Base-by-base conservation (phyloP, 1,284 basidiomycete species). In the Boletus hoseneyae region DNA sequence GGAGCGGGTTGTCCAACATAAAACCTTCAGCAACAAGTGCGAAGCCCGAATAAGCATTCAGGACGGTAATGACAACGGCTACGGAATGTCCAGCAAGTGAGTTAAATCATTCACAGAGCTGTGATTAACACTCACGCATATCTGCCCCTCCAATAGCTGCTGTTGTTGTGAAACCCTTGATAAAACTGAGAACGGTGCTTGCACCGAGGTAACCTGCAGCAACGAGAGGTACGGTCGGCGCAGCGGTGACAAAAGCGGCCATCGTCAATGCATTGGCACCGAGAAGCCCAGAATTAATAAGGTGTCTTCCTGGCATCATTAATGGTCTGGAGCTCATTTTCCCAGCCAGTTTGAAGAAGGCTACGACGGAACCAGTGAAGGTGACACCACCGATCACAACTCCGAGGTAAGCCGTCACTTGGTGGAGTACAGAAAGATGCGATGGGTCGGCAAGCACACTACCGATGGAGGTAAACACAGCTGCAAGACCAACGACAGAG, bases 11-110 rank as follows among this genome's bases (percentile, higher is more conserved):
- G 62, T 93, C 87, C 54, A 92, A 68, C 90, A 93, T 93, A 63
- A 93, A 88, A 7, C 88, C 90, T 77, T 93, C 90, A 3, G 90
- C 90, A n/a, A 93, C 88, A n/a, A 93, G 79, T 18, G 90, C 90
- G 58, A 93, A 91, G n/a, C 90, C 90, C 47, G 87, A 90, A 66
- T 92, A 93, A 11, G 90, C 89, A 63, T 93, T 93, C 51, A 93
- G 64, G 4, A 93, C 90, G 2, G 90, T 92, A 46, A 93, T 92
- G 5, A 93, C 86, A 23, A 92, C 90, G 49, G 90, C 87, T 90
- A 34, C 16, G 6, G 27, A 29, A 33, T 13, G 16, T 36, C 27
- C 47, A 50, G 21, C 1, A 30, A 30, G 47, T 43, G 35, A 50
- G 33, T 39, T 12, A 32, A 23, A 42, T 37, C 19, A 18, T 42